phyloP scores from a whole-genome alignment of 225 moss, liverwort and hornwort species.

The Bryum argenteum region DNA sequence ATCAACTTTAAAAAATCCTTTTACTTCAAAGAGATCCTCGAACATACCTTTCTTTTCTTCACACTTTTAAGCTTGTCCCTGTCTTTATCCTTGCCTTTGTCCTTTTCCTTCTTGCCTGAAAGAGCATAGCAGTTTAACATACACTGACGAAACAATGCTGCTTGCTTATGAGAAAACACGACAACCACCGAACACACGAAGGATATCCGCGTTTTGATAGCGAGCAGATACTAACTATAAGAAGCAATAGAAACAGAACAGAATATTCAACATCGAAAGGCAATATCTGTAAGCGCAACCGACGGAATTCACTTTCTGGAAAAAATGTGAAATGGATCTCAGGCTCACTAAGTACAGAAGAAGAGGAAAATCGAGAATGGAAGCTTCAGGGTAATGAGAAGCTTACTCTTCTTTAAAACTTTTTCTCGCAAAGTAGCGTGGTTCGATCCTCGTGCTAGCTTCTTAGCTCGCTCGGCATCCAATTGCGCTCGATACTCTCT shows the following conservation, averaged over 20 bases:
- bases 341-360: background rate
- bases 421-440: constrained; percentile 83
- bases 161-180: constrained; percentile 20
- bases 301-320: constrained; percentile 12
- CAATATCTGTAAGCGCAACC: background rate
- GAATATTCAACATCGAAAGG: background rate
- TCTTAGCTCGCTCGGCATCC: constrained; percentile 95
- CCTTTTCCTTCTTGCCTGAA: constrained; percentile 83
- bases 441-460: constrained; percentile 93
- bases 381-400: background rate
- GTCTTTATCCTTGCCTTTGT: constrained; percentile 83
- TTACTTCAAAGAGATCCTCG: background rate
- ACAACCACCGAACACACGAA: constrained; percentile 16
- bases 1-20: background rate
- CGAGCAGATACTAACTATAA: no score
- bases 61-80: constrained; percentile 77
- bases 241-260: background rate
- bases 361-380: background rate
- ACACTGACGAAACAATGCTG: constrained; percentile 12
- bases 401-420: constrained; percentile 68
- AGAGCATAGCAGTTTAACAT: constrained; percentile 26
- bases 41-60: constrained; percentile 85
- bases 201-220: background rate
- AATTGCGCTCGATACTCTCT: constrained; percentile 97
- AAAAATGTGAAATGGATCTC: background rate